Evolutionary conservation across 2,329 filamentous ascomycete species (phyloP), one percentile per base, ranked within the genome.

Genomic region (Tympanopsis confertula): DNA sequence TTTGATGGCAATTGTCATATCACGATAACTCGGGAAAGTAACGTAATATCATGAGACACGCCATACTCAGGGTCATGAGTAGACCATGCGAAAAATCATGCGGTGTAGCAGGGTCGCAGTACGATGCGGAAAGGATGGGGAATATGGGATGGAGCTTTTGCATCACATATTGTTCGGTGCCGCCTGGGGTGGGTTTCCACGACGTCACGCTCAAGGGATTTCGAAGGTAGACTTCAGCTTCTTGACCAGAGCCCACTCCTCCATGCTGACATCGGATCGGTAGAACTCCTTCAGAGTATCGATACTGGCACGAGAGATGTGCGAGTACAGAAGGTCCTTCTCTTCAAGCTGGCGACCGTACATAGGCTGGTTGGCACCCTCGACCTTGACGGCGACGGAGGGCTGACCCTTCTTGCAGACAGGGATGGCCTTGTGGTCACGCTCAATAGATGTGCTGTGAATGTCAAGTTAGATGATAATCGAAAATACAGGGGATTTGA

Each of bases 331-430:
- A 2, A 65, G 71, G 57, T 98, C 91, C 45, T 78, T 76, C 59
- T 98, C 89, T 60, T 98, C 91, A 37, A 98, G 74, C 45, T 98
- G 91, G 43, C 91, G 83, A 41, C 91, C 91, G 56, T 98, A 98
- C 41, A 82, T 76, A 13, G 91, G 93, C 66, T 98, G 91, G 57
- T 89, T 86, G 41, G 80, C 65, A 38, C 87, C 89, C 65, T 98
- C 93, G 51, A 98, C 93, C 71, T 98, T 98, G 67, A 98, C 71
- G 15, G 91, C 91, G 7, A 98, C 93, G 1, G 87, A 93, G n/a
- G 93, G 91, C 55, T 94, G 85, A 38, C 89, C 89, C 65, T 87
- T 89, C 63, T 98, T 98, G 68, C 86, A 94, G 41, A 94, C 71
- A 7, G 71, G 74, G 47, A 98, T 81, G 45, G 91, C 78, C 68